Percentiles rank a stretch among this genome's conserved stretches.
Conservation (phyloP, 768 basidiomycete species). For the Zangia roseola region DNA sequence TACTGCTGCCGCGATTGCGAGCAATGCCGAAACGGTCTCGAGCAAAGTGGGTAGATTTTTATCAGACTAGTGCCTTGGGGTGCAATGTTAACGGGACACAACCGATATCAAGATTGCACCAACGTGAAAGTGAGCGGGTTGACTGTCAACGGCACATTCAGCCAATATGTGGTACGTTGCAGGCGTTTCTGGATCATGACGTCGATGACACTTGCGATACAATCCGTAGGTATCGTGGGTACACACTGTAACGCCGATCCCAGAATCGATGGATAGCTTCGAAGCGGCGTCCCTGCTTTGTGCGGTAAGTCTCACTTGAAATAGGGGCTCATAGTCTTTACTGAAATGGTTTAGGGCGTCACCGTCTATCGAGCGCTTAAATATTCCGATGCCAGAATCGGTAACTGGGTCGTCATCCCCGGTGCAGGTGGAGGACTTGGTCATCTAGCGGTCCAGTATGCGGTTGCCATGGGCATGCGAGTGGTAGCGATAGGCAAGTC, state of each 20-base stretch:
- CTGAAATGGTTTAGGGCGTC: slow-evolving; percentile 49
- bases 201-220: neutral
- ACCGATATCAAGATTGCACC: slow-evolving; percentile 48
- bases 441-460: slow-evolving; percentile 80
- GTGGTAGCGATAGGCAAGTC: slow-evolving; percentile 68
- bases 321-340: neutral
- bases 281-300: slow-evolving; percentile 77
- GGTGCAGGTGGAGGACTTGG: slow-evolving; percentile 84
- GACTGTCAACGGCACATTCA: slow-evolving; percentile 76
- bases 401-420: slow-evolving; percentile 75
- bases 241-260: slow-evolving; percentile 76
- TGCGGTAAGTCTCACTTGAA: slow-evolving; percentile 42
- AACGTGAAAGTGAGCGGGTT: slow-evolving; percentile 65
- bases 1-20: slow-evolving; percentile 75
- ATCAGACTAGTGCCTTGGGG: too few relatives aligned
- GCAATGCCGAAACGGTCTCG: slow-evolving; percentile 71
- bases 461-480: slow-evolving; percentile 69
- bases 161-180: slow-evolving; percentile 54
- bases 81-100: too few relatives aligned
- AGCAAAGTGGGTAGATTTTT: slow-evolving; percentile 61
- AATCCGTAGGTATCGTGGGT: slow-evolving; percentile 61
- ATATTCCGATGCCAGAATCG: slow-evolving; percentile 57
- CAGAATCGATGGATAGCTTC: slow-evolving; percentile 60
- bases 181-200: neutral
- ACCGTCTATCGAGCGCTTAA: slow-evolving; percentile 89